These are phyloP conservation scores for Iris pallida DNA, from an alignment of 116 monocot species.

Conservation along the genomic window DNA sequence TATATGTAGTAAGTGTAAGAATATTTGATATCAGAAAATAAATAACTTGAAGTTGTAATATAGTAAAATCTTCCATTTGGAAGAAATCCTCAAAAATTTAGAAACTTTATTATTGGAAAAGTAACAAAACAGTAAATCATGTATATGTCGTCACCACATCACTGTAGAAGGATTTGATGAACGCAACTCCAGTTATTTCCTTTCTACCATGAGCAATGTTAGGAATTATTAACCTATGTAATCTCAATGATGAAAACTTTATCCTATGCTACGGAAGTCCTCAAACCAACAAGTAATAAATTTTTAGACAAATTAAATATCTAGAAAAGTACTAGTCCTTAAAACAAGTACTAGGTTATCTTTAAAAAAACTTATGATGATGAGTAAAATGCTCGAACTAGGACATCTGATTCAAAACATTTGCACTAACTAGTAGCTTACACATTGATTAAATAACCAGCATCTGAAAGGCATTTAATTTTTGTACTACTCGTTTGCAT, in stretches of 20 bases:
- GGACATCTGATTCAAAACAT: neutral
- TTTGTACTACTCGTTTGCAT: constrained; percentile 47
- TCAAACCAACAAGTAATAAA: too few species aligned
- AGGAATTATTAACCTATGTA: too few species aligned
- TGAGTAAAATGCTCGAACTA: too few species aligned
- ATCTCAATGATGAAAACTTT: too few species aligned
- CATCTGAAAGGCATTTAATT: constrained; percentile 91
- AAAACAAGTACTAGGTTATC: neutral
- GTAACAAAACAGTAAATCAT: neutral
- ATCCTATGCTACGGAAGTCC: too few species aligned
- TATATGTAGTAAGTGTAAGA: neutral
- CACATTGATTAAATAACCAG: constrained; percentile 83
- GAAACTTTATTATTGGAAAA: neutral
- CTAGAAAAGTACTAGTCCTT: too few species aligned
- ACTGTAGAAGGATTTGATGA: constrained; percentile 44
- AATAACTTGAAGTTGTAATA: too few species aligned
- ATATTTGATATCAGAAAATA: too few species aligned
- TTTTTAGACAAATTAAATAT: too few species aligned
- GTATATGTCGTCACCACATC: constrained; percentile 59
- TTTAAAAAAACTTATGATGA: too few species aligned
- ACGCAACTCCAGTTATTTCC: constrained; percentile 41
- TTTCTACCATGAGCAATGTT: constrained; percentile 33
- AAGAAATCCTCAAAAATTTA: neutral
- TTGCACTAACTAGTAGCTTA: constrained; percentile 20
- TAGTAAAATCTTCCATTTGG: neutral